A percentile compares a stretch with the other conserved stretches of the same genome.
Conservation (phyloP, 2,329 filamentous ascomycete genomes). For the Aspergillus spinulosporus region DNA sequence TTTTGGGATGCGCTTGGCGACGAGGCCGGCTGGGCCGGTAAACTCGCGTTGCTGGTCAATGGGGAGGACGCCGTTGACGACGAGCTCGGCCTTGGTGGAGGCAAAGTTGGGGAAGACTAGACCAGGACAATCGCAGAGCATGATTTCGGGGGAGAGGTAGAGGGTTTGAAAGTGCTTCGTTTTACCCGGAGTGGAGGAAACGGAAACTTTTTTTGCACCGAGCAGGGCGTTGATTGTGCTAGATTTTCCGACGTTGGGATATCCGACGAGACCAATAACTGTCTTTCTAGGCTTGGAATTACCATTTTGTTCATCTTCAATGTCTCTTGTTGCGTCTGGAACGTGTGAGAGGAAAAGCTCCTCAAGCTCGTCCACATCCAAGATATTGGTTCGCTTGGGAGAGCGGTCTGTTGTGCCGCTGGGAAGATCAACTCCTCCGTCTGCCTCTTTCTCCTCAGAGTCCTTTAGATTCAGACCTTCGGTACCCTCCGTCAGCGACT, state of each 20-base stretch:
- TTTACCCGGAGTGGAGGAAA: conserved; percentile 95
- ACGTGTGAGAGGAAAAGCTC: conserved; percentile 79
- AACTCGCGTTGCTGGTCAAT: conserved; percentile 96
- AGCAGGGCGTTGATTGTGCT: conserved; percentile 99
- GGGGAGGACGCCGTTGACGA: conserved; percentile 90
- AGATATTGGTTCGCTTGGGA: conserved; percentile 66
- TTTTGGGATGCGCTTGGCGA: conserved; percentile 82
- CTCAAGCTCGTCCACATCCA: conserved; percentile 92
- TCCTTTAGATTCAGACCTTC: conserved; percentile 27
- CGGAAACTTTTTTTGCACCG: conserved; percentile 96
- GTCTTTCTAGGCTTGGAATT: conserved; percentile 61
- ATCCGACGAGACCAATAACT: conserved; percentile 90
- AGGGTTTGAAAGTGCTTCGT: conserved; percentile 99
- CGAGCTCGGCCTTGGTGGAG: conserved; percentile 91
- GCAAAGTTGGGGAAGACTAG: conserved; percentile 98
- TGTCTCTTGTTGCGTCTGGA: conserved; percentile 52
- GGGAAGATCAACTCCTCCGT: conserved; percentile 27
- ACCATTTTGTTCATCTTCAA: conserved; percentile 48
- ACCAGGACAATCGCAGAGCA: conserved; percentile 97
- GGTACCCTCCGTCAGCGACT: conserved; percentile 23
- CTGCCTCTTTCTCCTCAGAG: conserved; percentile 30
- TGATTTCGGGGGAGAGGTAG: conserved; percentile 82
- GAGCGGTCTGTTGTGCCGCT: conserved; percentile 15
- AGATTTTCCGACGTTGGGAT: conserved; percentile 98
- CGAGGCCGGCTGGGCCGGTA: conserved; percentile 79